phyloP scores from a whole-genome alignment of 768 basidiomycete genomes.

The Pleurotus djamor region DNA sequence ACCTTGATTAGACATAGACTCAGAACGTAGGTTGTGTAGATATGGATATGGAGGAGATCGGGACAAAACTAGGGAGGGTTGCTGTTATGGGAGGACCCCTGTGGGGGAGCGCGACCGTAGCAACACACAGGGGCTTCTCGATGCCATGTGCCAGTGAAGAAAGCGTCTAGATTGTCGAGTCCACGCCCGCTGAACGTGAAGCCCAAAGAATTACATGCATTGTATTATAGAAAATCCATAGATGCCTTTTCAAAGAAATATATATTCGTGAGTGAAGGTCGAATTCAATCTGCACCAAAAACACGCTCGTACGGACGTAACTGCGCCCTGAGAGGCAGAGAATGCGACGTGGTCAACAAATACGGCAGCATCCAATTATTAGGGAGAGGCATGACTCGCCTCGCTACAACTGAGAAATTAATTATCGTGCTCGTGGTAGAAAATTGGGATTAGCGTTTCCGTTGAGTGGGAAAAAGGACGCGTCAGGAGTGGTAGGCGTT shows the following conservation, averaged over 20 bases:
- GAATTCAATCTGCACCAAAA: too few relatives aligned
- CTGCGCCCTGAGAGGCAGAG: too few relatives aligned
- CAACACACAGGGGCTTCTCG: too few relatives aligned
- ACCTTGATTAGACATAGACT: not conserved
- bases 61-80: not conserved
- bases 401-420: not conserved
- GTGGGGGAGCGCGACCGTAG: not conserved
- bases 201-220: too few relatives aligned
- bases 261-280: too few relatives aligned
- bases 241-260: too few relatives aligned
- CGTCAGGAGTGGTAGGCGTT: slow-evolving; percentile 26
- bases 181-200: too few relatives aligned
- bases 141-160: too few relatives aligned
- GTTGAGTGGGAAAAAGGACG: slow-evolving; percentile 9
- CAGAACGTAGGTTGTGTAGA: not conserved
- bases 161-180: too few relatives aligned
- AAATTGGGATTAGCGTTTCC: slow-evolving; percentile 1
- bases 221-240: too few relatives aligned
- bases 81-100: not conserved
- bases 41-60: not conserved
- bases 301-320: too few relatives aligned
- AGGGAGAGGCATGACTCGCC: not conserved
- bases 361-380: not conserved
- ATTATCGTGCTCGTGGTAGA: not conserved
- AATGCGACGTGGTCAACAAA: not conserved